A percentile compares a stretch with the other conserved stretches of the same genome.
These are phyloP conservation scores for Pezicula carpinea DNA, from an alignment of 2,329 filamentous ascomycete species.

Conservation along the genomic window DNA sequence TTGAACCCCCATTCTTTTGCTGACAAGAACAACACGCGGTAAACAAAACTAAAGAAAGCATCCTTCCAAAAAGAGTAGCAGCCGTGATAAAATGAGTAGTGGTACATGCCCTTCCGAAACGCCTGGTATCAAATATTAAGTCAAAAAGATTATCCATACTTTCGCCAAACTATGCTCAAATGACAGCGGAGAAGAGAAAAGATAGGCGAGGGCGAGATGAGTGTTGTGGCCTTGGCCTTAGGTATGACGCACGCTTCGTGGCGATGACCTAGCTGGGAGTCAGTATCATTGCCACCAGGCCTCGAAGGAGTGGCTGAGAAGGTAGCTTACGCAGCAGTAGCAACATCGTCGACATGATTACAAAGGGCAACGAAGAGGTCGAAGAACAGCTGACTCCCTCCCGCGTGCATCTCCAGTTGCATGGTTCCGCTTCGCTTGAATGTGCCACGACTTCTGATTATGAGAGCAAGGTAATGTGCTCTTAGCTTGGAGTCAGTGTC, in stretches of 20 bases:
- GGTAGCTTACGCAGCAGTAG: constrained; percentile 47
- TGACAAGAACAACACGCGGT: not conserved
- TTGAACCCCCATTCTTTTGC: too few relatives aligned
- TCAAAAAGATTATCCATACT: not conserved
- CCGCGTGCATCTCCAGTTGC: constrained; percentile 90
- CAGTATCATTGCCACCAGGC: not conserved
- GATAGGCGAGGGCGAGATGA: constrained; percentile 2
- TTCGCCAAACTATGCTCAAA: not conserved
- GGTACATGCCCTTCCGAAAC: constrained; percentile 19
- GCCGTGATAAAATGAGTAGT: constrained; percentile 19
- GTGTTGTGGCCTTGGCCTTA: not conserved
- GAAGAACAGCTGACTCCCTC: constrained; percentile 80
- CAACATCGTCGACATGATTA: constrained; percentile 77
- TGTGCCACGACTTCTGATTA: constrained; percentile 80
- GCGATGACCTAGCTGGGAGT: constrained; percentile 4
- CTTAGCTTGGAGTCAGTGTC: constrained; percentile 87
- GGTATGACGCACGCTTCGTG: constrained; percentile 8
- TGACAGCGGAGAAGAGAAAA: constrained; percentile 5
- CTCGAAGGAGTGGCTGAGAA: not conserved
- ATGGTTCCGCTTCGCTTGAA: constrained; percentile 94
- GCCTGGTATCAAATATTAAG: constrained; percentile 22
- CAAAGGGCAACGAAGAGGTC: constrained; percentile 90
- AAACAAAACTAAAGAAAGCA: constrained; percentile 1
- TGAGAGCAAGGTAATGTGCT: constrained; percentile 86
- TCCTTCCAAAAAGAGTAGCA: not conserved